Conservation (phyloP, 768 basidiomycete species). For the Plicaturopsis crispa region DNA sequence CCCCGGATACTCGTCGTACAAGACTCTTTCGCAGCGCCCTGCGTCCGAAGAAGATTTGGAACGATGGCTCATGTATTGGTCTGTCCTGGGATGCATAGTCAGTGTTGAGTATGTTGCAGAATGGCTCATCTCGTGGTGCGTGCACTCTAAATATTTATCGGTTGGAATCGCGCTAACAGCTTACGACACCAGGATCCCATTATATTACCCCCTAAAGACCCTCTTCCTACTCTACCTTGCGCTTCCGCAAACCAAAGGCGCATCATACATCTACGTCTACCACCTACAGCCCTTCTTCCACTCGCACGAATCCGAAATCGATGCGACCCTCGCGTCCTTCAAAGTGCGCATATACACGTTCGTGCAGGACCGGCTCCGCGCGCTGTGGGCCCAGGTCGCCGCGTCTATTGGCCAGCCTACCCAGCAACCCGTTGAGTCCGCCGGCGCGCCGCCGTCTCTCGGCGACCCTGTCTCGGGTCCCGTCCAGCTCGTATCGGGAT, state of each 20-base stretch:
- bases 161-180: slow-evolving; percentile 8
- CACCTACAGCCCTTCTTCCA: slow-evolving; percentile 82
- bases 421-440: slow-evolving; percentile 12
- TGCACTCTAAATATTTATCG: slow-evolving; percentile 8
- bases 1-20: slow-evolving; percentile 95
- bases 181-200: slow-evolving; percentile 60
- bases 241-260: slow-evolving; percentile 83
- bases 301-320: slow-evolving; percentile 79
- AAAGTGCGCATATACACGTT: slow-evolving; percentile 53
- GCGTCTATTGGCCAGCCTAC: slow-evolving; percentile 34
- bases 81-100: slow-evolving; percentile 77
- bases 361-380: slow-evolving; percentile 54
- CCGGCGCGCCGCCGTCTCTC: slow-evolving; percentile 36
- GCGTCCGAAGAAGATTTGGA: slow-evolving; percentile 81
- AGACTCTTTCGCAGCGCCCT: slow-evolving; percentile 81
- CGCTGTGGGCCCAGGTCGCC: slow-evolving; percentile 59
- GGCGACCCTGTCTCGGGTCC: slow-evolving; percentile 56
- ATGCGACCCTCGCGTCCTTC: slow-evolving; percentile 63
- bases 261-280: slow-evolving; percentile 74
- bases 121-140: slow-evolving; percentile 84
- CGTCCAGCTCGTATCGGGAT: slow-evolving; percentile 50
- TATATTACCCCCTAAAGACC: slow-evolving; percentile 80
- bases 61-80: slow-evolving; percentile 98
- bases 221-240: slow-evolving; percentile 85
- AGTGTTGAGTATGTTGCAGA: slow-evolving; percentile 79